phyloP scores from a whole-genome alignment of 352 stramenopile genomes.

The Saprolegnia diclina region DNA sequence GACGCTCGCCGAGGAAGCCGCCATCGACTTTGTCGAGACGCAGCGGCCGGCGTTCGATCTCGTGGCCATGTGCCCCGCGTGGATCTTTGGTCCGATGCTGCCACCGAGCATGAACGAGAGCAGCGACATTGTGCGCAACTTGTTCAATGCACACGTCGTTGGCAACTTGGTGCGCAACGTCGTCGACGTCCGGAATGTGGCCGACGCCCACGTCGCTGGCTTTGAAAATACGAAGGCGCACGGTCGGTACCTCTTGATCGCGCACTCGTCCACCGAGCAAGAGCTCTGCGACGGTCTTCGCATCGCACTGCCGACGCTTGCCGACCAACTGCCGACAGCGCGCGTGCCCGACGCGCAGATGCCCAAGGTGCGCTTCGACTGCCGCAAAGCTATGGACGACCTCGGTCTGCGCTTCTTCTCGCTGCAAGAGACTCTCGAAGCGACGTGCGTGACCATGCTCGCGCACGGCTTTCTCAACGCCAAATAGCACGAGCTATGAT shows the following conservation, averaged over 20 bases:
- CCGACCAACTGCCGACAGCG: background rate
- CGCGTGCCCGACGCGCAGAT: background rate
- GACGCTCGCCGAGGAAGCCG: slow-evolving; percentile 31
- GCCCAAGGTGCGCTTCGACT: background rate
- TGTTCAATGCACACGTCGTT: slow-evolving; percentile 12
- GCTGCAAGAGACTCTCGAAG: background rate
- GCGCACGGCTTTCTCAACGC: background rate
- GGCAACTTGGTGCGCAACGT: slow-evolving; percentile 1
- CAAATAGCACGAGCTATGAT: too few relatives aligned
- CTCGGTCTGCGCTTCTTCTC: slow-evolving; percentile 5
- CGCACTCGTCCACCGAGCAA: background rate
- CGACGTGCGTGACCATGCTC: background rate
- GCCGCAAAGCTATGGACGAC: slow-evolving; percentile 4
- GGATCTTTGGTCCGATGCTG: slow-evolving; percentile 36
- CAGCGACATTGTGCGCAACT: slow-evolving; percentile 27
- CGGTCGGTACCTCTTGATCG: slow-evolving; percentile 16
- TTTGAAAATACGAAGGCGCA: background rate
- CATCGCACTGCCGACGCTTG: background rate
- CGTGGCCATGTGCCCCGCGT: slow-evolving; percentile 31
- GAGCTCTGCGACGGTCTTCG: background rate
- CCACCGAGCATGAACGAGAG: slow-evolving; percentile 30
- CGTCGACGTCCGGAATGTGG: slow-evolving; percentile 30
- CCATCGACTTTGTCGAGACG: slow-evolving; percentile 30
- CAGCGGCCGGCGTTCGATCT: slow-evolving; percentile 25
- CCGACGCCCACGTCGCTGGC: slow-evolving; percentile 30